A percentile compares a stretch with the other conserved stretches of the same genome.
These are phyloP conservation scores for Flaveria brownii DNA, from an alignment of 129 eudicot species.

Conservation along the genomic window DNA sequence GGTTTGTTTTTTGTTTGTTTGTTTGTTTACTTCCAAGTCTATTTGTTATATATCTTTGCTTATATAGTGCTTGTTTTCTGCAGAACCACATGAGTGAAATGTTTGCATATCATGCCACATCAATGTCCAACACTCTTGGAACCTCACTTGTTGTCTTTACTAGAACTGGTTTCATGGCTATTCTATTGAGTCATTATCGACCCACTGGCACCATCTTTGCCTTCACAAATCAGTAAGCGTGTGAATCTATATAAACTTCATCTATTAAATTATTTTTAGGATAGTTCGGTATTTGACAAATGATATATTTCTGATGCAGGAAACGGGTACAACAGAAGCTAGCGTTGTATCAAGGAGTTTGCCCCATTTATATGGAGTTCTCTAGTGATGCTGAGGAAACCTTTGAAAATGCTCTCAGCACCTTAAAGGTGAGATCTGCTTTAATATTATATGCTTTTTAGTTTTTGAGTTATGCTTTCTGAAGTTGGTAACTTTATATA, in stretches of 20 bases:
- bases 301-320: conserved; percentile 44
- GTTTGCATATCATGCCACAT: conserved; percentile 95
- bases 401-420: conserved; percentile 57
- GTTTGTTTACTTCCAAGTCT: not conserved
- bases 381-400: conserved; percentile 85
- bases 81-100: conserved; percentile 99
- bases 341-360: conserved; percentile 94
- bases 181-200: conserved; percentile 84
- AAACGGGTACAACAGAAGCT: conserved; percentile 83
- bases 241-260: conserved; percentile 13
- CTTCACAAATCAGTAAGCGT: conserved; percentile 90
- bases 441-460: not conserved
- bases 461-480: not conserved
- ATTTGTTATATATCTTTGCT: not conserved
- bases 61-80: conserved; percentile 32
- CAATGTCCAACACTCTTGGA: conserved; percentile 97
- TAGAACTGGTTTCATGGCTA: conserved; percentile 90
- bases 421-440: conserved; percentile 56
- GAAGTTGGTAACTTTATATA: not conserved
- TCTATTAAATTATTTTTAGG: not conserved
- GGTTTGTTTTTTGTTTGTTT: no score
- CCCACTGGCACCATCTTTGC: conserved; percentile 97
- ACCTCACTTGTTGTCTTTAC: conserved; percentile 96
- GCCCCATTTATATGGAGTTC: conserved; percentile 89
- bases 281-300: conserved; percentile 4